phyloP scores from a whole-genome alignment of 148 eudicot genomes.

The Amaranthus hypochondriacus region DNA sequence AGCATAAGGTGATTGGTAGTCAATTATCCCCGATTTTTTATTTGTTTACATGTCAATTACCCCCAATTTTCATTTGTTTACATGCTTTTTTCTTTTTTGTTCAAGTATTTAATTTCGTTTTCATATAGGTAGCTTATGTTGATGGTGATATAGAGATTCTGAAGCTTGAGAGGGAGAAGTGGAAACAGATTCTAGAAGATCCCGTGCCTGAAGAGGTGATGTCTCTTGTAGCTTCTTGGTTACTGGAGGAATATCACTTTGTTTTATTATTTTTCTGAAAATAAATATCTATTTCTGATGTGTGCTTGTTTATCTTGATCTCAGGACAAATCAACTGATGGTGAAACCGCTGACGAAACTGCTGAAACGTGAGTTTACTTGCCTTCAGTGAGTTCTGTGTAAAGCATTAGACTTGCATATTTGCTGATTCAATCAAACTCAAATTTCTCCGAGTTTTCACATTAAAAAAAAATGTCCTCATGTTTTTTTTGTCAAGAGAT shows the following conservation, averaged over 20 bases:
- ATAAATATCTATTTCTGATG: conserved; percentile 3
- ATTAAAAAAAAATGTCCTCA: background rate
- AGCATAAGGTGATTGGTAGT: conserved; percentile 52
- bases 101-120: conserved; percentile 12
- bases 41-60: conserved; percentile 2
- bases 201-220: conserved; percentile 39
- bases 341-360: conserved; percentile 42
- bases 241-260: background rate
- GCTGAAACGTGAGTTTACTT: conserved; percentile 53
- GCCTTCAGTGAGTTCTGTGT: background rate
- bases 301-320: conserved; percentile 18
- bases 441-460: background rate
- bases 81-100: background rate
- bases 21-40: conserved; percentile 3
- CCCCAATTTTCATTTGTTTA: background rate
- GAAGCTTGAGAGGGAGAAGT: conserved; percentile 43
- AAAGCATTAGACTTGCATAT: background rate
- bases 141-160: conserved; percentile 73
- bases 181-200: conserved; percentile 38
- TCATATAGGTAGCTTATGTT: conserved; percentile 43
- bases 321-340: conserved; percentile 49
- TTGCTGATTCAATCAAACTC: background rate
- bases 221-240: conserved; percentile 6
- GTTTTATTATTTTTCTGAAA: background rate
- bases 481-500: background rate